Conservation (phyloP, 345 rosid genomes). For the Chamaenerion angustifolium region DNA sequence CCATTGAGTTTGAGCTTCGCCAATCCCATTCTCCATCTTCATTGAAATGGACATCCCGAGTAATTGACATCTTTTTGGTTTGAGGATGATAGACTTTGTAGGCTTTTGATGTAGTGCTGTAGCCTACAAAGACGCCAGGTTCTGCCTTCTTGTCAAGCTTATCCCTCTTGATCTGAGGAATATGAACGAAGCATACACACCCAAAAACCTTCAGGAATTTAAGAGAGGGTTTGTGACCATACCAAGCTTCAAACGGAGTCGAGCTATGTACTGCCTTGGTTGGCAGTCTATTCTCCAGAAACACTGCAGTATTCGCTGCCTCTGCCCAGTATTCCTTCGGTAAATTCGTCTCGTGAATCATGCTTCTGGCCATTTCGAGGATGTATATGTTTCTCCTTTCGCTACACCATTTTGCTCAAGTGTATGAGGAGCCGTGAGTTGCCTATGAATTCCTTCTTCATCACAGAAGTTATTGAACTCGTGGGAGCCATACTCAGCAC, state of each 20-base stretch:
- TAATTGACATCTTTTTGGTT: too few species aligned
- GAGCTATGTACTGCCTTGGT: conserved; percentile 2
- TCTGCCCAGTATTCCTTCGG: conserved; percentile 8
- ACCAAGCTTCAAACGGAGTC: conserved; percentile 10
- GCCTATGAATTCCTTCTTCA: conserved; percentile 6
- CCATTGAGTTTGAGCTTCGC: too few species aligned
- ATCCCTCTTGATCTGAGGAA: too few species aligned
- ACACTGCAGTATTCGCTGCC: not conserved
- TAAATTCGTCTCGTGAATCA: conserved; percentile 7
- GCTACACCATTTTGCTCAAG: conserved; percentile 4
- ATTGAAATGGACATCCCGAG: not conserved
- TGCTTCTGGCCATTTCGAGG: conserved; percentile 10
- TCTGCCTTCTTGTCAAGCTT: too few species aligned
- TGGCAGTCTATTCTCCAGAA: conserved; percentile 1
- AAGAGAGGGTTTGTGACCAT: conserved; percentile 5
- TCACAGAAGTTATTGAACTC: conserved; percentile 5
- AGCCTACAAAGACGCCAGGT: too few species aligned
- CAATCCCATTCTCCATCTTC: not conserved
- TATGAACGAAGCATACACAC: too few species aligned
- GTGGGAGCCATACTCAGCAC: too few species aligned
- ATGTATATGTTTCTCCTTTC: conserved; percentile 2
- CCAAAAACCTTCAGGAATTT: not conserved
- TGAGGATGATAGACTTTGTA: too few species aligned
- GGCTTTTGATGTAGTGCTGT: too few species aligned
- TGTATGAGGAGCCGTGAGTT: conserved; percentile 6